A percentile compares a stretch with the other conserved stretches of the same genome.
These are phyloP conservation scores for Phragmites australis DNA, from an alignment of 176 grass and related monocot species.

Conservation along the genomic window DNA sequence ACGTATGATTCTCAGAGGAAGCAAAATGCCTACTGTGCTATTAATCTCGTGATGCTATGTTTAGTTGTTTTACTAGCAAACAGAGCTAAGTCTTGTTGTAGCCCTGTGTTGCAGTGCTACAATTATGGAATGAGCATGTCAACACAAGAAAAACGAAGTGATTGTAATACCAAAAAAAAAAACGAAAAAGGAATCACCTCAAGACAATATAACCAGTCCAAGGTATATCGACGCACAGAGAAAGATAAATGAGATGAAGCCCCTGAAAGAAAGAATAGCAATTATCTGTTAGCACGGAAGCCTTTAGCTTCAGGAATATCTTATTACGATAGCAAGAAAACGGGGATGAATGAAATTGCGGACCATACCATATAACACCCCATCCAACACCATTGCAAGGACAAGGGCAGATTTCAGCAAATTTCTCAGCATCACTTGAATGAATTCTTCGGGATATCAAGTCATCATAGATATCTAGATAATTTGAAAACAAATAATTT, in stretches of 20 bases:
- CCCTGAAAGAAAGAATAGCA: slow-evolving; percentile 60
- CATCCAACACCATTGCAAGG: slow-evolving; percentile 85
- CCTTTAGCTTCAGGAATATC: neutral
- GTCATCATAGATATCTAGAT: slow-evolving; percentile 95
- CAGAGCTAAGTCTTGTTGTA: neutral
- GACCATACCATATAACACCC: slow-evolving; percentile 88
- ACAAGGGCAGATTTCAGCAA: slow-evolving; percentile 97
- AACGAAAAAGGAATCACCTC: slow-evolving; percentile 55
- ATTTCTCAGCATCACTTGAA: slow-evolving; percentile 96
- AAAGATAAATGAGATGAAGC: slow-evolving; percentile 87
- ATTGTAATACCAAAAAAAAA: slow-evolving; percentile 17
- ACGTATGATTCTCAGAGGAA: neutral
- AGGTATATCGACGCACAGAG: slow-evolving; percentile 81
- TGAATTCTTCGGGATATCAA: slow-evolving; percentile 94
- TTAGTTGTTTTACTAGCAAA: neutral
- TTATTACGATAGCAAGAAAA: slow-evolving; percentile 15
- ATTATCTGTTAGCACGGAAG: slow-evolving; percentile 24
- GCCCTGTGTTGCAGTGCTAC: neutral
- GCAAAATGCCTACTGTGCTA: neutral
- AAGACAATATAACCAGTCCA: slow-evolving; percentile 91
- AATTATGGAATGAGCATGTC: neutral
- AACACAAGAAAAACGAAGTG: neutral
- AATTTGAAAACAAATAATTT: slow-evolving; percentile 7
- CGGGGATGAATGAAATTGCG: neutral
- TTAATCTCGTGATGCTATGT: neutral